These are phyloP conservation scores for Cyberlindnera meyerae DNA, from an alignment of 805 yeast genomes.

Conservation along the genomic window DNA sequence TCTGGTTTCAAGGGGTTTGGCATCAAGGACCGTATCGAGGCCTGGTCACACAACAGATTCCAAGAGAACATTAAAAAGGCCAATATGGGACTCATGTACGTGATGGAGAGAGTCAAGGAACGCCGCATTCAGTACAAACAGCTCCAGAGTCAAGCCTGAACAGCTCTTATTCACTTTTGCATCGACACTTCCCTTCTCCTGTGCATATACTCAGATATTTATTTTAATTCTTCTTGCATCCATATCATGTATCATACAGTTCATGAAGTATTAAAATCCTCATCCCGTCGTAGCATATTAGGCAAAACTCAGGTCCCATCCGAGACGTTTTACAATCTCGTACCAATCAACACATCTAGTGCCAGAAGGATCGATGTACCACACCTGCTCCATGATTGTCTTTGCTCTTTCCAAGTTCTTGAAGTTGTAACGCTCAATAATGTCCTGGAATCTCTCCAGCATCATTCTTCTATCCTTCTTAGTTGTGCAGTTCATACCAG, in stretches of 20 bases:
- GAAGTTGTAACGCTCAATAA: slow-evolving; percentile 61
- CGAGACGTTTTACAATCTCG: slow-evolving; percentile 54
- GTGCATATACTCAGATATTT: too few species aligned
- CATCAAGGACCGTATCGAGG: slow-evolving; percentile 69
- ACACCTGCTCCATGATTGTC: slow-evolving; percentile 35
- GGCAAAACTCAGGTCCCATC: slow-evolving; percentile 81
- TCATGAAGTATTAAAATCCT: too few species aligned
- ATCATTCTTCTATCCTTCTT: slow-evolving; percentile 48
- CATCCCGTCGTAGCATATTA: slow-evolving; percentile 7
- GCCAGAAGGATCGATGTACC: slow-evolving; percentile 45
- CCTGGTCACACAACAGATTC: slow-evolving; percentile 72
- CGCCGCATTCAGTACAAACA: slow-evolving; percentile 7
- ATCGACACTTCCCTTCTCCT: too few species aligned
- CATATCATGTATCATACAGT: too few species aligned
- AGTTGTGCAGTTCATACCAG: slow-evolving; percentile 63
- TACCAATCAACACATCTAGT: slow-evolving; percentile 69
- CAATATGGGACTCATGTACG: slow-evolving; percentile 69
- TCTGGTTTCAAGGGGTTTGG: slow-evolving; percentile 61
- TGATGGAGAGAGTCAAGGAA: slow-evolving; percentile 58
- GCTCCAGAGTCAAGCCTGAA: not conserved
- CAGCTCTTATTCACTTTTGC: too few species aligned
- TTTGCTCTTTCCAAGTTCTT: slow-evolving; percentile 50
- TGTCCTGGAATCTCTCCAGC: slow-evolving; percentile 46
- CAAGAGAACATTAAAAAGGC: slow-evolving; percentile 61
- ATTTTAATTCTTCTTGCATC: too few species aligned